Evolutionary conservation across 2,329 filamentous ascomycete genomes (phyloP).

Genomic region (Beauveria brongniartii): DNA sequence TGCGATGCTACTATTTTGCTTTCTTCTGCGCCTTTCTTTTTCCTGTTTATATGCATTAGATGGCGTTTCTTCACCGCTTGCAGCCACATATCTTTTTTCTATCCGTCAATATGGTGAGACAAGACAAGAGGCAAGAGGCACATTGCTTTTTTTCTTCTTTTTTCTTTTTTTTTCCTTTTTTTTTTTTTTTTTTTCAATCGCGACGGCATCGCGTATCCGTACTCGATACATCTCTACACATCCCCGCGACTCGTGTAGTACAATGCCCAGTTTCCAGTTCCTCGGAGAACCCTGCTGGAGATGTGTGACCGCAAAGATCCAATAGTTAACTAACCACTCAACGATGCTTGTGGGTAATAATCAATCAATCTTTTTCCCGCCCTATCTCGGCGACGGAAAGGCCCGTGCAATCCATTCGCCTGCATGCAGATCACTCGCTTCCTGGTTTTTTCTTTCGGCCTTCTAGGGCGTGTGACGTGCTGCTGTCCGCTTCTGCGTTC

Average conservation of each 20-base stretch:
- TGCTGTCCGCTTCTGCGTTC: too few species aligned
- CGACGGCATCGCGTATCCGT: not conserved
- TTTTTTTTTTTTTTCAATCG: not conserved
- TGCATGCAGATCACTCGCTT: not conserved
- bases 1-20: too few species aligned
- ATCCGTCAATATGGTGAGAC: not conserved
- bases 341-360: too few species aligned
- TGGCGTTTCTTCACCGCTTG: not conserved
- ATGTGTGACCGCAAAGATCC: not conserved
- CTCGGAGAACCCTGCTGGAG: not conserved
- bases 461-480: not conserved
- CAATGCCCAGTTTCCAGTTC: not conserved
- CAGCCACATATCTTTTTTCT: not conserved
- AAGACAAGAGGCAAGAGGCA: too few species aligned
- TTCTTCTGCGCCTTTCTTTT: not conserved
- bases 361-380: too few species aligned
- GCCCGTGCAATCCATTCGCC: not conserved
- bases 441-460: not conserved
- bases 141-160: not conserved
- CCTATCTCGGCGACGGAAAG: not conserved
- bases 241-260: not conserved
- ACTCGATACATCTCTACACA: too few species aligned
- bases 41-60: not conserved
- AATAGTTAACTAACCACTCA: too few species aligned
- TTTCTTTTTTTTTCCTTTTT: not conserved